Base-by-base conservation (phyloP, 345 rosid genomes). In the Tarenaya hassleriana region DNA sequence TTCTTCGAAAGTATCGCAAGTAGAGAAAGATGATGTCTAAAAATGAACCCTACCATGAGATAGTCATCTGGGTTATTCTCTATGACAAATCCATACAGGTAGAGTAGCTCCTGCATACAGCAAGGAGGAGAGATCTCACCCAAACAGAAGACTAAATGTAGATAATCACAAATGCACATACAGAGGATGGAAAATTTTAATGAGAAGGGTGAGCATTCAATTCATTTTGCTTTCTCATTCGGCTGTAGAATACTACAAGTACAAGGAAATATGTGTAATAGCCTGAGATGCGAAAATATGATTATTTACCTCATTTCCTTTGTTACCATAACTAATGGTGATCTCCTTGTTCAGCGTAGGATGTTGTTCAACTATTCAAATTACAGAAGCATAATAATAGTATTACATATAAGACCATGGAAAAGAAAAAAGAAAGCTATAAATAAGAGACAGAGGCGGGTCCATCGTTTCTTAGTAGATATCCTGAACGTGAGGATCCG, bases 21-120 rank as follows among this genome's bases (percentile, higher is more conserved):
- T 3, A 37, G 15, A 13, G 15, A 2, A 10, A 3, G 4, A 10
- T 11, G 33, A 7, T 5, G 32, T 27, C 8, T 41, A 48, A 27
- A 17, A 51, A 3, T 44, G 31, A 44, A 34, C 27, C 51, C 61
- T 73, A 90, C 98, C 98, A 91, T 90, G 58, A 86, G 81, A 75
- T 80, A 86, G 59, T 90, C 96, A 70, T 84, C 95, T 63, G 96
- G 82, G 70, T 86, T 91, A 49, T 74, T 72, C 47, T 82, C 84
- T 58, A 91, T 75, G 55, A 82, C 95, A 63, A 91, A 86, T 49
- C 96, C 98, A 55, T 86, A 86, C n/a, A 91, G 75, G 77, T 91
- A 91, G 34, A 91, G 71, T 43, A 91, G 71, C 71, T 91, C 98
- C 98, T 91, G 79, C 75, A 34, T 54, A 50, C 29, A 61, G 32